Conservation (phyloP, 495 filamentous ascomycete genomes). For the Hyaloscypha hepaticicola region DNA sequence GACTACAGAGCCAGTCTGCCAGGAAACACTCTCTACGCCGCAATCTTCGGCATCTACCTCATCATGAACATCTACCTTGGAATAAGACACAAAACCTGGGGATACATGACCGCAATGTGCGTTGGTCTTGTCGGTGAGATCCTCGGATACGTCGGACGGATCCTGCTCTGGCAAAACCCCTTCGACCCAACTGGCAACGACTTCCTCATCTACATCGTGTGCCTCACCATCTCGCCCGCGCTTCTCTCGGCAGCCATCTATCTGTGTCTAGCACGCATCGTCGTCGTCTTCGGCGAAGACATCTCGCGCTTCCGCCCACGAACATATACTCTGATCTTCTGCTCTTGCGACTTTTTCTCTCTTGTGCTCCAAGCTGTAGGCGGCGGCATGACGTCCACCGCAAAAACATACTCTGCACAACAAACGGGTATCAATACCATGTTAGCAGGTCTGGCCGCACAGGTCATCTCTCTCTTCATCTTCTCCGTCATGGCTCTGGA, state of each 20-base stretch:
- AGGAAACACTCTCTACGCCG: conserved; percentile 33
- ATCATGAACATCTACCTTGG: conserved; percentile 25
- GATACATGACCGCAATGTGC: conserved; percentile 38
- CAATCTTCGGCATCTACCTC: conserved; percentile 27
- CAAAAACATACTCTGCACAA: conserved; percentile 1
- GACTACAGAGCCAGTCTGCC: conserved; percentile 31
- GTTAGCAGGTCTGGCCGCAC: conserved; percentile 11
- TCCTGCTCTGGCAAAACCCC: conserved; percentile 35
- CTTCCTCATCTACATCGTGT: conserved; percentile 37
- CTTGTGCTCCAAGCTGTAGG: conserved; percentile 54
- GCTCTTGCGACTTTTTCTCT: conserved; percentile 50
- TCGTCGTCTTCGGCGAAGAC: conserved; percentile 43
- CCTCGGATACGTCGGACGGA: conserved; percentile 39
- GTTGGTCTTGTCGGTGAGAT: conserved; percentile 42
- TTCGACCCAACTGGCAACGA: conserved; percentile 12
- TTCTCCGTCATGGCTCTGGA: conserved; percentile 46
- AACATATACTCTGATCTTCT: conserved; percentile 50
- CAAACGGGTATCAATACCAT: conserved; percentile 14
- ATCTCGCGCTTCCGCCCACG: conserved; percentile 49
- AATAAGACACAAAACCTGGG: conserved; percentile 30
- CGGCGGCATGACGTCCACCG: conserved; percentile 39
- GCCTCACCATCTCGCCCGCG: conserved; percentile 52
- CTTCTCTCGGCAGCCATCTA: conserved; percentile 57
- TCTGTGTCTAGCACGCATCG: conserved; percentile 51
- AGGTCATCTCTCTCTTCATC: conserved; percentile 37